Evolutionary conservation across 2,329 filamentous ascomycete species (phyloP).

Genomic region (Pseudocercospora fuligena): DNA sequence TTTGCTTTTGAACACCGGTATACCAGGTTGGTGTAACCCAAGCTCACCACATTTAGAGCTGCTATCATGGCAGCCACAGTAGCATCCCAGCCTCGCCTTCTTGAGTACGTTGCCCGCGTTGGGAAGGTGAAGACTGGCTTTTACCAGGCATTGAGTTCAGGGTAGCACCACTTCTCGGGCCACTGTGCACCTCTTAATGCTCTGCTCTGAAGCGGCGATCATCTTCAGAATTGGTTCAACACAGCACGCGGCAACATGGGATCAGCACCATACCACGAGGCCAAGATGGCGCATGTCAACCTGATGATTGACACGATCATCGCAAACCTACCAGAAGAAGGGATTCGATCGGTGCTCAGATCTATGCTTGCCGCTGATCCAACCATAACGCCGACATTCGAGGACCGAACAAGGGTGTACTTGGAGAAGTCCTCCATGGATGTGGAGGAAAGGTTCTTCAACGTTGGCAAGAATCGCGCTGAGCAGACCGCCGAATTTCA

Average conservation of each 20-base stretch:
- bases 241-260: not conserved
- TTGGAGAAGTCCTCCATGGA: constrained; percentile 11
- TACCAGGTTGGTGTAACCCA: constrained; percentile 1
- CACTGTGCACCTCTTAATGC: not conserved
- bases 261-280: not conserved
- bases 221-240: not conserved
- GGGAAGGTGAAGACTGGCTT: not conserved
- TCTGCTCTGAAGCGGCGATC: not conserved
- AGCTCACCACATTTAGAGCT: constrained; percentile 1
- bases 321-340: constrained; percentile 23
- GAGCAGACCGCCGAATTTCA: constrained; percentile 4
- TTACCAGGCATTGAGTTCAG: not conserved
- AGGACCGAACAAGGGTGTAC: constrained; percentile 19
- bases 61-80: not conserved
- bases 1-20: constrained; percentile 5
- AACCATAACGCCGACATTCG: constrained; percentile 22
- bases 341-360: constrained; percentile 23
- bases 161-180: not conserved
- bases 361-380: constrained; percentile 27
- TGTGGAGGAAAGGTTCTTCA: not conserved
- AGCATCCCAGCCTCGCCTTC: not conserved
- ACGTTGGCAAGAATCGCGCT: not conserved
- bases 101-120: not conserved
- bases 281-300: constrained; percentile 30
- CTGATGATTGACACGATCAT: constrained; percentile 29